Evolutionary conservation across 1,284 basidiomycete species (phyloP), one percentile per base, ranked within the genome.

Genomic region (Agroathelia rolfsii): DNA sequence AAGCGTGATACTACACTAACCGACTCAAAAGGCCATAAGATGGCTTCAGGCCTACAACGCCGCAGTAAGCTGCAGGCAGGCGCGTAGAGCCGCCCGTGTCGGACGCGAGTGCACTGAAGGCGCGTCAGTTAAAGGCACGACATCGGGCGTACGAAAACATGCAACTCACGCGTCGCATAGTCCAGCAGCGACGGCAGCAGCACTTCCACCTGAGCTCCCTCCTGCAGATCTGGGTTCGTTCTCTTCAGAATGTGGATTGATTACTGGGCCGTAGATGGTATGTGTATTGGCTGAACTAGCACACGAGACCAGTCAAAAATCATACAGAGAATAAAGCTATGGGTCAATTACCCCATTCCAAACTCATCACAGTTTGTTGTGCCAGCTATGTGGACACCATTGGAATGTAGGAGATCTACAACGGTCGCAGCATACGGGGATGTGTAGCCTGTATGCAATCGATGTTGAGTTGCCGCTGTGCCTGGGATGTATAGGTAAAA

Each of bases 351-450:
- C 81, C 94, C 94, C 94, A 98, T 98, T 0, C 93, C 93, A 56
- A 98, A 98, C 55, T 97, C 94, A 52, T 98, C 94, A 56, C 90
- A 92, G 51, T 96, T 96, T 0, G 92, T 83, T 58, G 94, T 94
- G 2, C 89, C 92, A 0, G 81, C 50, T 9, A 97, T 71, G 6
- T 69, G 53, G 0, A 82, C 89, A 1, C 89, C 92, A 0, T 71
- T 66, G 0, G 59, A 41, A 1, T 67, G 60, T 0, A 98, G 58
- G 2, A 76, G 56, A 1, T 58, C 42, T 0, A 96, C 86, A 3
- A 84, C 84, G 0, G 89, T 90, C 28, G 94, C 90, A 51, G 92
- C 84, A 49, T 84, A 92, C 0, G 89, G 88, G 0, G 93, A 76
- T 0, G 48, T 52, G 47, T 86, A 97, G 15, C 71, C 81, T 83